Evolutionary conservation across 805 yeast species (phyloP).

Genomic region (Clavispora santaluciae): DNA sequence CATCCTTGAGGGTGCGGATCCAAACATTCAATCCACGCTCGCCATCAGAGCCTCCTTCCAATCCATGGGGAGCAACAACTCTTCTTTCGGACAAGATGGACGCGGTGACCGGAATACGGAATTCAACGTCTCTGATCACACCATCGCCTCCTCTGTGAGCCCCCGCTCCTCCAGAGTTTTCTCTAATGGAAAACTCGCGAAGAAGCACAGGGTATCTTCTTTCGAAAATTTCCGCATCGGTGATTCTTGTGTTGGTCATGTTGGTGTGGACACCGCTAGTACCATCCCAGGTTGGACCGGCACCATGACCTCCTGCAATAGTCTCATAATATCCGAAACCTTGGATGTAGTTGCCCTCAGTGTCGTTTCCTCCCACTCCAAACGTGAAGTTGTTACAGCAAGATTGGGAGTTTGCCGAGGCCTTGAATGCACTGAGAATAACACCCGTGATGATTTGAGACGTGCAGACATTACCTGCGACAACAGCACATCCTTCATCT

Average conservation of each 20-base stretch:
- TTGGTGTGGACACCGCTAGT: conserved; percentile 15
- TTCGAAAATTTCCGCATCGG: conserved; percentile 18
- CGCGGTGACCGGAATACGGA: conserved; percentile 16
- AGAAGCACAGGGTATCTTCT: conserved; percentile 17
- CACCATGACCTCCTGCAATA: conserved; percentile 18
- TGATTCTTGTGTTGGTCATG: conserved; percentile 18
- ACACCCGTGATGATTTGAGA: conserved; percentile 92
- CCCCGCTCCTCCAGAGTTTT: conserved; percentile 14
- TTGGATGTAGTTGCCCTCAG: conserved; percentile 26
- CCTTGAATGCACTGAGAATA: conserved; percentile 76
- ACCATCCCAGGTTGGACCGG: conserved; percentile 18
- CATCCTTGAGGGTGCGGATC: conserved; percentile 19
- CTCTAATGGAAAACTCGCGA: conserved; percentile 15
- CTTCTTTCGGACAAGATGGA: conserved; percentile 78
- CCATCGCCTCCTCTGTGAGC: conserved; percentile 15
- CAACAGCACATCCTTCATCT: conserved; percentile 82
- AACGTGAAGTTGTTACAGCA: conserved; percentile 92
- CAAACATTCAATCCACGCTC: conserved; percentile 52
- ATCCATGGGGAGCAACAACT: conserved; percentile 78
- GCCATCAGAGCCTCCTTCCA: conserved; percentile 79
- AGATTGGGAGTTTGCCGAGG: conserved; percentile 95
- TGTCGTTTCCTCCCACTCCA: conserved; percentile 62
- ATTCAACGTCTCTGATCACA: conserved; percentile 17
- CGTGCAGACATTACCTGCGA: conserved; percentile 87
- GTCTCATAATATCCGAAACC: conserved; percentile 21